Base-by-base conservation (phyloP, 2,329 filamentous ascomycete species). In the Aureobasidium leucospermi region DNA sequence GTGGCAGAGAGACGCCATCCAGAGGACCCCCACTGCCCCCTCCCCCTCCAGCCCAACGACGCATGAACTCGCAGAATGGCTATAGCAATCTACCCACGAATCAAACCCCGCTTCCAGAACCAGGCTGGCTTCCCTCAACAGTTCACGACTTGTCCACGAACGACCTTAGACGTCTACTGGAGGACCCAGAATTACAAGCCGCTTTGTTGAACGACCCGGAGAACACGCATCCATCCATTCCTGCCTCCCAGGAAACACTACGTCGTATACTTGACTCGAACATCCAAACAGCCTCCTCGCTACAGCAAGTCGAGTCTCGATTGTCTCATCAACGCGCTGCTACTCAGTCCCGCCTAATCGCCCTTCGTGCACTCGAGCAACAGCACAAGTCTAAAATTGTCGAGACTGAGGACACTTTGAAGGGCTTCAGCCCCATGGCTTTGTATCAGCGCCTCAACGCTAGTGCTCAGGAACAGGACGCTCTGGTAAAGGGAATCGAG, bases 371-470 rank as follows among this genome's bases (percentile, higher is more conserved):
- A 1, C 82, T 96, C 15, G 94, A 97, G 75, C 84, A 92, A n/a
- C 87, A 93, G 68, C 97, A 94, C 89, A 85, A 87, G 59, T 84
- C 88, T 65, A 95, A 94, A 73, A 90, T 97, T 73, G 80, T 84
- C 1, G 90, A 94, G 67, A 94, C 96, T 82, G 94, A 97, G 71
- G 80, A 84, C 55, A 90, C 89, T 6, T 77, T 97, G 62, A 84
- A 85, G 38, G 89, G 89, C 1, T 97, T 96, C 75, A 89, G 89
- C 29, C 91, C 93, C 0, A 88, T 90, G 45, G 87, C 89, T 45
- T 78, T 97, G 67, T 96, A 97, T 70, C 88, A 92, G 73, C 81
- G 88, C 55, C 78, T 97, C 10, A 85, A 80, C 47, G 87, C 88
- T 61, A 86, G 85, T 9, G 85, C 95, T 15, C 82, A 84, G 56